Evolutionary conservation across 192 early-diverging fungal species (phyloP), one percentile per base, ranked within the genome.

Genomic region (Rhizophlyctis rosea): DNA sequence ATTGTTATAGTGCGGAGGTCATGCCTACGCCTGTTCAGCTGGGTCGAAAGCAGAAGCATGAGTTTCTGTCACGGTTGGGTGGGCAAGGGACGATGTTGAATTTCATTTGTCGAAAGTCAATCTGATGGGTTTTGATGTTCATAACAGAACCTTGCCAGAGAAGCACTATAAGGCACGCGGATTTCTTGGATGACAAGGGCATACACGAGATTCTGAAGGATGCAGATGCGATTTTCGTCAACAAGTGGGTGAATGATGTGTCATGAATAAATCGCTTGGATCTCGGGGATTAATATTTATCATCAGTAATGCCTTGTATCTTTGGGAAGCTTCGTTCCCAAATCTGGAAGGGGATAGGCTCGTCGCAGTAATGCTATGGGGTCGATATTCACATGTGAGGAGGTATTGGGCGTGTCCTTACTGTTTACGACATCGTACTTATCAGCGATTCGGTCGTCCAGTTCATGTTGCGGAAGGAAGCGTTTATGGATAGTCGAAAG

Each of bases 161-260:
- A 23, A 85, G 93, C 44, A 78, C 64, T 18, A 73, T 97, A 35
- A 76, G 81, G 61, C 84, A 88, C 16, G 92, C 86, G 14, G 93
- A 98, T 73, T 96, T 98, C 75, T 76, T 94, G 61, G 89, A 94
- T 44, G 83, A 84, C 50, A 53, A 78, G 13, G 79, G 80, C 29
- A 74, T 91, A 1, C 79, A 86, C 34, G 73, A 78, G 28, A 77
- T 89, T n/a, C 76, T 98, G 52, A 78, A 80, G 16, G 65, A 71
- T 1, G 94, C 92, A 7, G 93, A 98, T 67, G 90, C 96, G 27
- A 85, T 98, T 34, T 87, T 98, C 69, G 92, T 94, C 64, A 96
- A 96, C 73, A 96, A 96, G 75, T 77, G 61, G 47, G 61, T 27
- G 27, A 24, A 28, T 55, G 25, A n/a, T n/a, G n/a, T n/a, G n/a